Percentiles rank a stretch among this genome's conserved stretches.
Conservation (phyloP, 192 early-diverging fungal genomes). For the Rhizophlyctis rosea region DNA sequence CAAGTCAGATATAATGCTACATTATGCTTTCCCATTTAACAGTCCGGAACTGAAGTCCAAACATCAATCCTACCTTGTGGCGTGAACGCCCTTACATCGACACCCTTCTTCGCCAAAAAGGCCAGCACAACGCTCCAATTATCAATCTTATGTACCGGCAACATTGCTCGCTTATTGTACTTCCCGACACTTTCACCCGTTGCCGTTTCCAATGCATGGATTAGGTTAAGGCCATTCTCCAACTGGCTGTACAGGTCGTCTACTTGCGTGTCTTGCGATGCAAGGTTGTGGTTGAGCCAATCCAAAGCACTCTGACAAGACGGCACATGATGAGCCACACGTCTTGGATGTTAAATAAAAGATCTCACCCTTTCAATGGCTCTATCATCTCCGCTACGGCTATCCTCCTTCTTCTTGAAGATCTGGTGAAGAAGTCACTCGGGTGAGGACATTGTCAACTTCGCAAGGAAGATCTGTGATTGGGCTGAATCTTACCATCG, state of each 20-base stretch:
- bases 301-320: constrained; percentile 39
- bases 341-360: too few relatives aligned
- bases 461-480: background rate
- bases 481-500: background rate
- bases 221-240: constrained; percentile 44
- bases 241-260: constrained; percentile 36
- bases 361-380: constrained; percentile 48
- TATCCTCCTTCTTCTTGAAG: constrained; percentile 43
- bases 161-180: constrained; percentile 50
- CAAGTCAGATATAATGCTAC: too few relatives aligned
- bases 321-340: too few relatives aligned
- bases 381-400: constrained; percentile 45
- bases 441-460: too few relatives aligned
- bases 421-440: constrained; percentile 9
- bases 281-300: constrained; percentile 48
- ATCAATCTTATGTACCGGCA: constrained; percentile 50
- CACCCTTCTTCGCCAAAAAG: constrained; percentile 39
- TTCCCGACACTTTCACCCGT: constrained; percentile 41
- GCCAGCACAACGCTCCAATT: constrained; percentile 44
- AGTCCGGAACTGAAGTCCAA: background rate
- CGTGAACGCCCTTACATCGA: constrained; percentile 33
- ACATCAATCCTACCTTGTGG: constrained; percentile 37
- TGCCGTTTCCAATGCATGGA: constrained; percentile 45
- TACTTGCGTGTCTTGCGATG: constrained; percentile 29
- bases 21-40: background rate